Conservation (phyloP, 345 rosid species). For the Salix viminalis region DNA sequence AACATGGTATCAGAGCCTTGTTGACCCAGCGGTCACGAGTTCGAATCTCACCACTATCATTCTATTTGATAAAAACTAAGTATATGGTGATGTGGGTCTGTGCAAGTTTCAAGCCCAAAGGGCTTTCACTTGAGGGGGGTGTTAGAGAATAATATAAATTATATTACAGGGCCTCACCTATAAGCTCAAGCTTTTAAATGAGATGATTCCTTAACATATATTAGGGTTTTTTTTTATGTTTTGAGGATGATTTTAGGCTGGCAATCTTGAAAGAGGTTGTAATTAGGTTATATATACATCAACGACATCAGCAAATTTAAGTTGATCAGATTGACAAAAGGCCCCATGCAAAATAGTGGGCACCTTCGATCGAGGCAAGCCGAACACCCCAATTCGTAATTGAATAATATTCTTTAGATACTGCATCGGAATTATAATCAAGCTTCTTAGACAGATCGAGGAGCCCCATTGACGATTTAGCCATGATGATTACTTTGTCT, state of each 20-base stretch:
- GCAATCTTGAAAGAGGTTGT: neutral
- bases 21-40: too few relatives aligned
- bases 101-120: too few relatives aligned
- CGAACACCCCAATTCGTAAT: neutral
- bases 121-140: too few relatives aligned
- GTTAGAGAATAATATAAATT: too few relatives aligned
- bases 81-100: fast-evolving
- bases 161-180: fast-evolving
- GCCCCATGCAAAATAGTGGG: neutral
- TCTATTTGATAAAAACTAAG: too few relatives aligned
- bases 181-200: fast-evolving
- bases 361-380: neutral
- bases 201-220: too few relatives aligned
- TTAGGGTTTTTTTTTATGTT: neutral
- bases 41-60: too few relatives aligned
- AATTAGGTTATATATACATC: neutral
- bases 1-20: too few relatives aligned
- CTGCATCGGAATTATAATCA: neutral
- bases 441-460: neutral
- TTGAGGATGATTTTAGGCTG: neutral
- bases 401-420: neutral
- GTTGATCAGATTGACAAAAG: neutral
- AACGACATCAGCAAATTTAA: neutral
- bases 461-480: neutral
- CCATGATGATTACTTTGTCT: neutral